Conservation (phyloP, 768 basidiomycete species). For the Saitozyma podzolica region DNA sequence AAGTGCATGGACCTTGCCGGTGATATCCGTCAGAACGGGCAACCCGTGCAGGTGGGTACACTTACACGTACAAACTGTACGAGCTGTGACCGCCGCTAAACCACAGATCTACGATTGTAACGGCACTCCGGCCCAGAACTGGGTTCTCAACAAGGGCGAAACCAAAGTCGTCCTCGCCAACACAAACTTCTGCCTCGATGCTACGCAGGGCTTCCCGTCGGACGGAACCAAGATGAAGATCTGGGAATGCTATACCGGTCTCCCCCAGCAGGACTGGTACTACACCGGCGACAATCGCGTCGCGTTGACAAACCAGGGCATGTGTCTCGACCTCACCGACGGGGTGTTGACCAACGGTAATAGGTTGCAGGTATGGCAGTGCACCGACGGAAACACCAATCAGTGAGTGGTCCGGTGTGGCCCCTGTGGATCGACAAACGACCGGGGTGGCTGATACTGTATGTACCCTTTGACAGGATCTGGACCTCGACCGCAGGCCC, state of each 20-base stretch:
- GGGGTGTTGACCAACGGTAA: conserved; percentile 11
- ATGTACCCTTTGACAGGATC: too few species aligned
- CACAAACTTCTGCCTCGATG: conserved; percentile 39
- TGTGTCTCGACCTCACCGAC: conserved; percentile 31
- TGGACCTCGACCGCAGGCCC: too few species aligned
- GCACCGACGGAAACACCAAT: conserved; percentile 3
- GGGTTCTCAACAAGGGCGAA: conserved; percentile 21
- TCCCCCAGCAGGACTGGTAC: conserved; percentile 3
- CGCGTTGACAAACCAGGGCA: conserved; percentile 16
- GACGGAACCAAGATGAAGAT: too few species aligned
- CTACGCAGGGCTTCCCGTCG: conserved; percentile 20
- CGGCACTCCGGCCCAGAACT: conserved; percentile 22
- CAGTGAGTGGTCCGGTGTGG: neutral
- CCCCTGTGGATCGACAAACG: too few species aligned
- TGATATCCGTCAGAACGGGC: too few species aligned
- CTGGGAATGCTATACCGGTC: too few species aligned
- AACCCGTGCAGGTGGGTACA: too few species aligned
- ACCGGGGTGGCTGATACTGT: too few species aligned
- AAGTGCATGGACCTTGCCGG: too few species aligned
- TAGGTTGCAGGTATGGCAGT: conserved; percentile 6
- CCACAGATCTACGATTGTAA: conserved; percentile 37
- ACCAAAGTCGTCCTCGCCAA: conserved; percentile 28
- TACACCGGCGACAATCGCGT: conserved; percentile 30
- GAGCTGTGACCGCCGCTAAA: too few species aligned
- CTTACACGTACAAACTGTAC: too few species aligned